phyloP scores from a whole-genome alignment of 768 basidiomycete genomes.

The Cystofilobasidium bisporidii region DNA sequence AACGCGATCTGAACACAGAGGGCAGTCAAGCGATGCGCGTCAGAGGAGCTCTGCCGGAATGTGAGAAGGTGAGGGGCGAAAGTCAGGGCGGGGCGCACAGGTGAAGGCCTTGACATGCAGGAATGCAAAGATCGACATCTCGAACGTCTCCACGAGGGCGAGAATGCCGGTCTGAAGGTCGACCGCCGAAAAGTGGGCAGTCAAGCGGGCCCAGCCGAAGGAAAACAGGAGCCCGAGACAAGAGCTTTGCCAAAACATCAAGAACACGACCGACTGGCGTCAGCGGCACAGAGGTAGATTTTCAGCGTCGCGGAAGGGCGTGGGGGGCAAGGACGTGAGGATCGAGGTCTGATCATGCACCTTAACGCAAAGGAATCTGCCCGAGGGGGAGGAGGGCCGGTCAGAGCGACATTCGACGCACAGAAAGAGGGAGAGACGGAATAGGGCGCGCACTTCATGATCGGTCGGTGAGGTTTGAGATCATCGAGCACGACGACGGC shows the following conservation, averaged over 20 bases:
- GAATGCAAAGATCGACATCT: constrained; percentile 54
- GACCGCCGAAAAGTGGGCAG: constrained; percentile 27
- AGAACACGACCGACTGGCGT: constrained; percentile 46
- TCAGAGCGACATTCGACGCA: too few relatives aligned
- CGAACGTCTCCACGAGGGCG: constrained; percentile 49
- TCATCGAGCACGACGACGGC: constrained; percentile 52
- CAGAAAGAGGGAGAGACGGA: too few relatives aligned
- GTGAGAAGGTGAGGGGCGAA: neutral
- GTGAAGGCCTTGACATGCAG: constrained; percentile 64
- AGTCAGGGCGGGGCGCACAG: constrained; percentile 33
- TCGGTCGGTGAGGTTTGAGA: constrained; percentile 52
- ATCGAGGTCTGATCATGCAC: too few relatives aligned
- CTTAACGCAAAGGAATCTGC: constrained; percentile 64
- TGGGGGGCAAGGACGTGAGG: too few relatives aligned
- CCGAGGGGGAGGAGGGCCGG: too few relatives aligned
- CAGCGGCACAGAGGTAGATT: too few relatives aligned
- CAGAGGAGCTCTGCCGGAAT: neutral
- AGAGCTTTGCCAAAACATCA: constrained; percentile 68
- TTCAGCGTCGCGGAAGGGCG: too few relatives aligned
- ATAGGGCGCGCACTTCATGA: constrained; percentile 15
- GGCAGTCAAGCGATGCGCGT: neutral
- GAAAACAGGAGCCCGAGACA: constrained; percentile 51
- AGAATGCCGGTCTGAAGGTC: constrained; percentile 8
- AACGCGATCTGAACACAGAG: constrained; percentile 43
- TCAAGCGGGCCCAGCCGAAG: constrained; percentile 54